Base-by-base conservation (phyloP, 257 asterid genomes). In the Misopates orontium region DNA sequence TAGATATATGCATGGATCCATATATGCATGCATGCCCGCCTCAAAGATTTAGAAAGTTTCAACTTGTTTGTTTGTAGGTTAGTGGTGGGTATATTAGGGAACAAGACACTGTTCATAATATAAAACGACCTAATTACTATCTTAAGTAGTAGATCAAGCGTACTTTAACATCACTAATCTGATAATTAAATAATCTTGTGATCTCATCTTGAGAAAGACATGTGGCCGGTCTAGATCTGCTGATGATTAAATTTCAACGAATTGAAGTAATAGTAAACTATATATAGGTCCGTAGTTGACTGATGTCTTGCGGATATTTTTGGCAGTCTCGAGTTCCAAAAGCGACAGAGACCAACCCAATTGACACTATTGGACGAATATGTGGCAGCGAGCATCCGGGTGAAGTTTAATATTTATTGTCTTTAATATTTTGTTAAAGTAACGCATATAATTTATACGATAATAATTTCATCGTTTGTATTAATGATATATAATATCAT, bases 131-230 rank as follows among this genome's bases (percentile, higher is more conserved):
- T 36, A 36, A 9, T 36, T 36, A 36, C 1, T 3, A 36, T 9
- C 42, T 36, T 36, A 36, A 36, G 4, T 4, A 8, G 42, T 36
- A 9, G 18, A n/a, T 45, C 49, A 42, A 8, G 10, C 49, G 49
- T 15, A 42, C 13, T 42, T 1, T 42, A 42, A n/a, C 51, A 45
- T 14, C n/a, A 36, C 51, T 13, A 14, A 13, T 13, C 51, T 45
- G 8, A 45, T 45, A 28, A 28, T 13, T 0, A 45, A 73, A 28
- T 13, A 13, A 67, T 54, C 54, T 6, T 11, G 71, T 62, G 78
- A 68, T 68, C 58, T 68, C 74, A 74, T 74, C 25, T 55, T 62
- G 74, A 74, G 74, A 62, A 68, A 66, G 74, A 74, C 78, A 68
- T 55, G 74, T 74, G 78, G 78, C 68, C 50, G 74, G 60, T 67